These are phyloP conservation scores for Sphaerostilbella broomeana DNA, from an alignment of 2,329 filamentous ascomycete genomes.

Conservation along the genomic window DNA sequence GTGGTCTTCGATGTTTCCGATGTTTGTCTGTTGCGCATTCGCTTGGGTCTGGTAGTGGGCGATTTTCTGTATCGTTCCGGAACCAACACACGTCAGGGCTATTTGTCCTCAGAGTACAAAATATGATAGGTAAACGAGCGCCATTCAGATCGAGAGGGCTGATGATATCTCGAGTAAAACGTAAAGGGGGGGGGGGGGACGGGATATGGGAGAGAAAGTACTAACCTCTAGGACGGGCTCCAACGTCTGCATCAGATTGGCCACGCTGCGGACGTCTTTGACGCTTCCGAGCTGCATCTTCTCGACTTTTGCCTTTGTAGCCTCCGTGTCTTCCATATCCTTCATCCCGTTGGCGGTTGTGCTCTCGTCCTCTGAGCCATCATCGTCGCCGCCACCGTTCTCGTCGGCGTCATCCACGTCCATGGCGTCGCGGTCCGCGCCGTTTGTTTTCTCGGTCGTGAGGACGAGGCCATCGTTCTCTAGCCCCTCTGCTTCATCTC, in stretches of 20 bases:
- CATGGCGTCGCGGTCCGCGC: conserved; percentile 39
- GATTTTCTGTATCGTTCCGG: conserved; percentile 62
- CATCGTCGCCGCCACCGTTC: conserved; percentile 40
- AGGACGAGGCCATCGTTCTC: conserved; percentile 44
- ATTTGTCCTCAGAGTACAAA: conserved; percentile 41
- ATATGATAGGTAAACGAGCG: conserved; percentile 58
- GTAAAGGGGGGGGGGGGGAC: conserved; percentile 19
- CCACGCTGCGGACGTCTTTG: conserved; percentile 73
- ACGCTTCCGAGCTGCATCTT: conserved; percentile 71
- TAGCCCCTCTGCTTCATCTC: conserved; percentile 64
- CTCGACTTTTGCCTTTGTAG: conserved; percentile 71
- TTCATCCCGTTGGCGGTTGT: conserved; percentile 49
- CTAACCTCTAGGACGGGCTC: conserved; percentile 78
- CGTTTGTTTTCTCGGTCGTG: conserved; percentile 33
- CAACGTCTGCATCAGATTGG: conserved; percentile 72
- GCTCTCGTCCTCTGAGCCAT: conserved; percentile 49
- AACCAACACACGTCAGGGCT: conserved; percentile 62
- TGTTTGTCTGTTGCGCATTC: conserved; percentile 54
- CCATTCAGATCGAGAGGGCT: conserved; percentile 21
- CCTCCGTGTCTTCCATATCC: conserved; percentile 56
- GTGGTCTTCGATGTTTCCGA: conserved; percentile 85
- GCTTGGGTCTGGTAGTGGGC: conserved; percentile 65
- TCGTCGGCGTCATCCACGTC: conserved; percentile 55
- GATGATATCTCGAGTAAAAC: conserved; percentile 16
- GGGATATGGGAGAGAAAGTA: no score